Evolutionary conservation across 2,329 filamentous ascomycete genomes (phyloP).

Genomic region (Hypoxylon rubiginosum): DNA sequence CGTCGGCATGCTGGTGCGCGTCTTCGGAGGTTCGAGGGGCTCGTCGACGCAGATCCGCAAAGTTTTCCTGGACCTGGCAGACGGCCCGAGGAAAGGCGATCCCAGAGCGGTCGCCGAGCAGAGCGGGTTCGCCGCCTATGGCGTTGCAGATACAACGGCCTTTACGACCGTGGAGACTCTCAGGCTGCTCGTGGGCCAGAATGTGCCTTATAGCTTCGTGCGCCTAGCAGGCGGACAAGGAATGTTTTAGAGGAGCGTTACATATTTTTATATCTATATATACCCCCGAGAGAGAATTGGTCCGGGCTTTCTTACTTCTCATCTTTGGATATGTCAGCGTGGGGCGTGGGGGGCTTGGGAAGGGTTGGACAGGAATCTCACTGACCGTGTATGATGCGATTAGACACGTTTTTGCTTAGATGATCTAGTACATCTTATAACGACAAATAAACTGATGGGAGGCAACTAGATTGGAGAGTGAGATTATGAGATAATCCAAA

Average conservation of each 20-base stretch:
- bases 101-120: constrained; percentile 77
- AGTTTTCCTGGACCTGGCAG: constrained; percentile 85
- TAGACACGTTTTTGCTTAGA: constrained; percentile 25
- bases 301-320: constrained; percentile 3
- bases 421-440: constrained; percentile 20
- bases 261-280: constrained; percentile 17
- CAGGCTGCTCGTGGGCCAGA: constrained; percentile 83
- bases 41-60: constrained; percentile 64
- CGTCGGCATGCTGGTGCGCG: constrained; percentile 81
- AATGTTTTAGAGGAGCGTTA: constrained; percentile 57
- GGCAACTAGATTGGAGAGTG: neutral
- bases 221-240: constrained; percentile 73
- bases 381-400: constrained; percentile 18
- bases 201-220: constrained; percentile 90
- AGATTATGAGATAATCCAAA: neutral
- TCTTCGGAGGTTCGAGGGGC: constrained; percentile 68
- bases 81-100: constrained; percentile 75
- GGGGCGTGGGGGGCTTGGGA: constrained; percentile 5
- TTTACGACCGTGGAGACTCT: constrained; percentile 89
- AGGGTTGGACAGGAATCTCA: constrained; percentile 18
- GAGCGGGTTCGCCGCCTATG: constrained; percentile 84
- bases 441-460: neutral
- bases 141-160: constrained; percentile 82
- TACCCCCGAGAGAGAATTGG: constrained; percentile 31
- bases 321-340: constrained; percentile 6